phyloP scores from a whole-genome alignment of 371 early-diverging fungal genomes.

The Syncephalastrum racemosum region DNA sequence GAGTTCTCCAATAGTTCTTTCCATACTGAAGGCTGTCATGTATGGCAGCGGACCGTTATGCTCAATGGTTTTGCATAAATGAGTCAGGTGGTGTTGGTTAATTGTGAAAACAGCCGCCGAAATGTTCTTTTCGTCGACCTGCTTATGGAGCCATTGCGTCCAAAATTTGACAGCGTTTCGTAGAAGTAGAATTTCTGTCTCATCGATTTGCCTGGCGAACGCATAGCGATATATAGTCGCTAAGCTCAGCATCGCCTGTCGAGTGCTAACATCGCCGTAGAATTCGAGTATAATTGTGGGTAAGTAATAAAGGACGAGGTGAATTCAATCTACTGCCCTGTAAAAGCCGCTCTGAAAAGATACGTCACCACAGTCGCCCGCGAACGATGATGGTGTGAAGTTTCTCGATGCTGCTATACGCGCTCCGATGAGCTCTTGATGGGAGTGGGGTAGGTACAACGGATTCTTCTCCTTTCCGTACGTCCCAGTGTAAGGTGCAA shows the following conservation, averaged over 20 bases:
- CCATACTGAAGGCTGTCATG: not conserved
- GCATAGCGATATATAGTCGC: too few species aligned
- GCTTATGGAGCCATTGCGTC: too few species aligned
- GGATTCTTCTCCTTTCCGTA: too few species aligned
- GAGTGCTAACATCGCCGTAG: not conserved
- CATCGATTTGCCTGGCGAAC: too few species aligned
- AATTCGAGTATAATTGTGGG: not conserved
- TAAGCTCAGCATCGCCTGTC: too few species aligned
- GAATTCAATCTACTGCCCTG: constrained; percentile 6
- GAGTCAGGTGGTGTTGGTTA: constrained; percentile 1
- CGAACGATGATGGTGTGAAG: not conserved
- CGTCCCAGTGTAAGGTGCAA: too few species aligned
- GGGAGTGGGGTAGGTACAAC: too few species aligned
- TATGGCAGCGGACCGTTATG: not conserved
- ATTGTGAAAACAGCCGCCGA: not conserved
- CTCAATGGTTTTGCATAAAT: not conserved
- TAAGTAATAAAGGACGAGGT: constrained; percentile 2
- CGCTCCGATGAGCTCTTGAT: too few species aligned
- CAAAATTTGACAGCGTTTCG: too few species aligned
- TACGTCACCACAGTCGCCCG: not conserved
- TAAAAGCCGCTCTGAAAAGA: not conserved
- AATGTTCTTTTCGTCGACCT: not conserved
- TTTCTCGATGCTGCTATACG: too few species aligned
- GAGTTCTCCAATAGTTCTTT: too few species aligned
- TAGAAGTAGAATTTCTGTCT: too few species aligned